These are phyloP conservation scores for Skeletonema tropicum DNA, from an alignment of 108 stramenopile species.

Conservation along the genomic window DNA sequence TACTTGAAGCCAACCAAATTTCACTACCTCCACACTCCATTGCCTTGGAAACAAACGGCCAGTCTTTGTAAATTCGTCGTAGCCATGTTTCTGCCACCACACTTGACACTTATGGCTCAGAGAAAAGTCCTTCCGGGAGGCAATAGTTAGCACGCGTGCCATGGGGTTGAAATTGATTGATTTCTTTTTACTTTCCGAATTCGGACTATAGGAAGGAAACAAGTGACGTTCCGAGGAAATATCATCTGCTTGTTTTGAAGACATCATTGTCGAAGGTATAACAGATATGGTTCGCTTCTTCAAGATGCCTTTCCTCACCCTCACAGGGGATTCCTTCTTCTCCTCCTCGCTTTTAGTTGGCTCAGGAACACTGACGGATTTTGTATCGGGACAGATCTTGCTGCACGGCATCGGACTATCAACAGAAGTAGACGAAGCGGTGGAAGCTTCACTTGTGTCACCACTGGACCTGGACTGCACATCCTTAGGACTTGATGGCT, in stretches of 20 bases:
- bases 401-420: neutral
- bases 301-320: neutral
- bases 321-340: neutral
- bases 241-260: slow-evolving; percentile 57
- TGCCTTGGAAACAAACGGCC: slow-evolving; percentile 86
- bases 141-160: slow-evolving; percentile 81
- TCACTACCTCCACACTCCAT: slow-evolving; percentile 89
- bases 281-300: slow-evolving; percentile 10
- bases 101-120: slow-evolving; percentile 62
- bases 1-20: slow-evolving; percentile 79
- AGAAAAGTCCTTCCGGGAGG: slow-evolving; percentile 70
- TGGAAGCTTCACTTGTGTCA: neutral
- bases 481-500: neutral
- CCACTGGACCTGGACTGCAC: neutral
- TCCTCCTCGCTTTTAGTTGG: neutral
- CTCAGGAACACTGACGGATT: neutral
- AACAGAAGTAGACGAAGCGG: neutral
- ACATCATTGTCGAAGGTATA: slow-evolving; percentile 13
- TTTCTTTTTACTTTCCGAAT: slow-evolving; percentile 16
- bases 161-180: slow-evolving; percentile 72
- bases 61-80: slow-evolving; percentile 87
- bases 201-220: slow-evolving; percentile 39
- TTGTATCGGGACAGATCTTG: neutral
- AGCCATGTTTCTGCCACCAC: slow-evolving; percentile 88
- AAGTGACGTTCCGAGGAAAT: slow-evolving; percentile 20